Percentiles rank a stretch among this genome's conserved stretches.
Conservation (phyloP, 2,329 filamentous ascomycete species). For the Penicillium sclerotigenum region DNA sequence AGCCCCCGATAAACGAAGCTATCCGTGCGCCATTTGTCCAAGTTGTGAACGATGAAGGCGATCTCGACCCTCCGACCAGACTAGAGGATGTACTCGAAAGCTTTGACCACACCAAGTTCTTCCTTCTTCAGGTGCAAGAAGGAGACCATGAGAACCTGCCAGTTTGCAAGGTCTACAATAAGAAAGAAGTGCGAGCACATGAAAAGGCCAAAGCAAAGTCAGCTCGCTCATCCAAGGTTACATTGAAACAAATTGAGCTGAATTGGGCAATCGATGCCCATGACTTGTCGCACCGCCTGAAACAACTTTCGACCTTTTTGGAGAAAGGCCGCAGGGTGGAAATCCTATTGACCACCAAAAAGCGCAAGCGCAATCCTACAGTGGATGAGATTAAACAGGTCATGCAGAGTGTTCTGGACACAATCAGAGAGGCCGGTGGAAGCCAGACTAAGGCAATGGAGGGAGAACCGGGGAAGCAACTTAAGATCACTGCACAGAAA, state of each 20-base stretch:
- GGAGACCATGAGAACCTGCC: conserved; percentile 44
- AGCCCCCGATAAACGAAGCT: conserved; percentile 32
- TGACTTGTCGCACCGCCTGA: conserved; percentile 70
- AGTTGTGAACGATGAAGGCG: conserved; percentile 34
- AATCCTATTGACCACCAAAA: conserved; percentile 66
- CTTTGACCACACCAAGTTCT: conserved; percentile 50
- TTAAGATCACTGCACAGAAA: conserved; percentile 39
- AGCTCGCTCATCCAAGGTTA: conserved; percentile 42
- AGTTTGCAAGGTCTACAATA: conserved; percentile 66
- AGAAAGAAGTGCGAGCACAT: conserved; percentile 31
- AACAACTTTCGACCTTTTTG: conserved; percentile 66
- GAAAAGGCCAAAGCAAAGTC: conserved; percentile 30
- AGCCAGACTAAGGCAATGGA: conserved; percentile 43
- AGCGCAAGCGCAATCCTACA: conserved; percentile 58
- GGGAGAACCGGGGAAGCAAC: conserved; percentile 39
- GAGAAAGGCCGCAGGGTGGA: conserved; percentile 73
- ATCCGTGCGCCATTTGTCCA: conserved; percentile 34
- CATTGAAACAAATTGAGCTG: conserved; percentile 75
- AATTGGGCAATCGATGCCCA: conserved; percentile 80
- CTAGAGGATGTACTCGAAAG: conserved; percentile 37
- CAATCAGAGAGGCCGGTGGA: conserved; percentile 43
- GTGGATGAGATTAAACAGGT: conserved; percentile 60
- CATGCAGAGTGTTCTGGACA: conserved; percentile 50
- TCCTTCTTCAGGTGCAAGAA: conserved; percentile 51
- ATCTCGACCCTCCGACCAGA: conserved; percentile 29